Evolutionary conservation across 257 asterid species (phyloP), one percentile per base, ranked within the genome.

Genomic region (Anisodus acutangulus): DNA sequence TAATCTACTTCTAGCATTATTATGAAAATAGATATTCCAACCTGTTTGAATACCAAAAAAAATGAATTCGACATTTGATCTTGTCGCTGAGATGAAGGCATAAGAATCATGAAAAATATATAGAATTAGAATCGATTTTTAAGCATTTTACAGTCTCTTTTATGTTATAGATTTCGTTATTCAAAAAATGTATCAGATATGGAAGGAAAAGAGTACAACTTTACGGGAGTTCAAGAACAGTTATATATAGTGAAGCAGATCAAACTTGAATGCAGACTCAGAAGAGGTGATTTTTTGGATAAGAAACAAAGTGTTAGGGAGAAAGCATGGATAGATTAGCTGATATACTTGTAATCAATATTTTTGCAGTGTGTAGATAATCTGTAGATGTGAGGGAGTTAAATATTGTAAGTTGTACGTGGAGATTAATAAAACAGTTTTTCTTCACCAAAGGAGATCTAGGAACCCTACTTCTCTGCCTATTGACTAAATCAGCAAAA

Each of bases 381-480:
- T 31, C 35, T 31, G 35, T 31, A 31, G 35, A 31, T 31, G 35
- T 31, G 35, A 31, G 35, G 35, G 35, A 31, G 35, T 31, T 31
- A 31, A 31, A 31, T 31, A 31, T 31, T 31, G 35, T 31, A 31
- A 31, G 35, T 31, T 31, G 35, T 31, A 31, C 35, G 35, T 31
- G 35, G 35, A 31, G 35, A 31, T 31, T 31, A 31, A 22, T 22
- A 22, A 22, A 22, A 22, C 26, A 22, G 26, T 22, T 22, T 22
- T 22, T 22, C 26, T 22, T 22, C 26, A 22, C 26, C 26, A 22
- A 22, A 22, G 26, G 26, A 22, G 26, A 22, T 22, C 13, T 68
- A 8, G 86, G 9, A 31, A 84, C 87, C 87, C 57, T 82, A 26
- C 66, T 80, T 63, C 83, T 64, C 59, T 79, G 62, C 58, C 69